phyloP scores from a whole-genome alignment of 495 filamentous ascomycete genomes.

The Cryomyces minteri region DNA sequence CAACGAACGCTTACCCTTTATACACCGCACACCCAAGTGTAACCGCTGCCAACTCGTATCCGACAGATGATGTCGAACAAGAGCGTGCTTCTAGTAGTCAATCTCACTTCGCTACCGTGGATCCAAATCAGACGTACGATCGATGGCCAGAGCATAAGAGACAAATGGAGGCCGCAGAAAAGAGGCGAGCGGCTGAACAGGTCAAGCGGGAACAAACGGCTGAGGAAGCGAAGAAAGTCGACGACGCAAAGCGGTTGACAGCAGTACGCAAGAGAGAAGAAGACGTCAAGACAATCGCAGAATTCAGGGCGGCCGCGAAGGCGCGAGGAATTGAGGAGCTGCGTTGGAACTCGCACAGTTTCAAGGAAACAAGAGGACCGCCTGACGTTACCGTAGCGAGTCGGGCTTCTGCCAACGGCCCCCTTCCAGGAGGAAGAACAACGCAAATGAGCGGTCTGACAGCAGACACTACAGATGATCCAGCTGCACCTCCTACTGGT shows the following conservation, averaged over 20 bases:
- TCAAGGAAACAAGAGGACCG: not conserved
- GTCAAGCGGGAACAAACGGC: conserved; percentile 9
- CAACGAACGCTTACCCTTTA: too few species aligned
- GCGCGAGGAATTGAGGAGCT: conserved; percentile 4
- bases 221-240: conserved; percentile 7
- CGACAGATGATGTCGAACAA: too few species aligned
- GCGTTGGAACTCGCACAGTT: not conserved
- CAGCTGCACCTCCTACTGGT: too few species aligned
- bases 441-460: too few species aligned
- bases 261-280: not conserved
- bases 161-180: conserved; percentile 1
- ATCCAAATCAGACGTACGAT: conserved; percentile 25
- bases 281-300: conserved; percentile 3
- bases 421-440: too few species aligned
- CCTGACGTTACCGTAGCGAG: too few species aligned
- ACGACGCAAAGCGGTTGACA: conserved; percentile 3
- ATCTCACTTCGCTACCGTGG: conserved; percentile 12
- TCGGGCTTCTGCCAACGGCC: too few species aligned
- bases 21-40: too few species aligned
- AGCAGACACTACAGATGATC: too few species aligned
- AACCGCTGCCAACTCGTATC: too few species aligned
- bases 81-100: too few species aligned
- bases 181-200: conserved; percentile 6
- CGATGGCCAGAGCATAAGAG: conserved; percentile 4
- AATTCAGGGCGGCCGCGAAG: not conserved